Evolutionary conservation across 257 asterid species (phyloP), one percentile per base, ranked within the genome.

Genomic region (Craterostigma plantagineum): DNA sequence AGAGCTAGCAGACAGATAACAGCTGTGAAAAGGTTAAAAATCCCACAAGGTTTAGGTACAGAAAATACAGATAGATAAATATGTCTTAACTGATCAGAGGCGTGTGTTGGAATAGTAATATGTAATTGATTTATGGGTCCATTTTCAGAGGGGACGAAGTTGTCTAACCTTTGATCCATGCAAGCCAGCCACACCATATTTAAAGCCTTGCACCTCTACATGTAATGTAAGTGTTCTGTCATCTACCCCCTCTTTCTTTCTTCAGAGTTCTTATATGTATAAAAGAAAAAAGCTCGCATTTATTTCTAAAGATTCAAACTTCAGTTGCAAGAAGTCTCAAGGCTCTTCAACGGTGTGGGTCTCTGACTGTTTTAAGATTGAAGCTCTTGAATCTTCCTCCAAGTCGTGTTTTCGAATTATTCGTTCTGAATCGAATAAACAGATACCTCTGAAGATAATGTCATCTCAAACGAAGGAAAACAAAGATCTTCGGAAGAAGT

Each of bases 401-500:
- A n/a, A n/a, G 6, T 23, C 30, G 30, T 23, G 43, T 11, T 11
- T 4, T 16, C 9, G 11, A 5, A 1, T 39, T 7, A 13, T n/a
- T 10, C 51, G 57, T 38, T 16, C 45, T 35, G 17, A 34, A 42
- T 63, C 57, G 54, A 52, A 48, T 36, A 52, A 27, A 3, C 43
- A 55, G 56, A 17, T 76, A 91, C 65, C 86, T 45, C 70, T 73
- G 13, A 76, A 65, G 56, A 67, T 56, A 43, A 42, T 62, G 51
- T 43, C 79, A 38, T 62, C 80, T 33, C 30, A 63, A 34, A 52
- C 55, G 45, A 72, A 81, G 9, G 92, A 77, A 38, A 62, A 54
- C 35, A 39, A 51, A 43, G 79, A 79, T 57, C 60, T 79, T 58
- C 63, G 62, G 48, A 87, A 82, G 75, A 84, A 87, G 66, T 60